phyloP scores from a whole-genome alignment of 208 protist genomes.

The Polymyxa betae region DNA sequence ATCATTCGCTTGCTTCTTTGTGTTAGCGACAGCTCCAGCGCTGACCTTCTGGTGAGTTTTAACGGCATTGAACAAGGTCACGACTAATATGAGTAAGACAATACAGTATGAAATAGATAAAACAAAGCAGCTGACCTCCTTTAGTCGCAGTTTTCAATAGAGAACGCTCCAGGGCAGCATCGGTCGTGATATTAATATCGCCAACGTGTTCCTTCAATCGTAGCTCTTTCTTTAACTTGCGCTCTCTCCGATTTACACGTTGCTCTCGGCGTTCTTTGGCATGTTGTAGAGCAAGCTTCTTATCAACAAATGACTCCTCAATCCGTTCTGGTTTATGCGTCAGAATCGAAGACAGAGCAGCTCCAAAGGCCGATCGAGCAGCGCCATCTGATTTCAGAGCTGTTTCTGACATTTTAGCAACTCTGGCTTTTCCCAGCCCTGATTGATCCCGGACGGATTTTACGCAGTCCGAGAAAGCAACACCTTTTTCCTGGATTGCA shows the following conservation, averaged over 20 bases:
- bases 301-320: too few relatives aligned
- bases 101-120: background rate
- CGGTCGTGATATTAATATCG: background rate
- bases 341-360: background rate
- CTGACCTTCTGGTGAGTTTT: background rate
- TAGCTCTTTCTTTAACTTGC: background rate
- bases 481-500: too few relatives aligned
- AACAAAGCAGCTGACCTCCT: constrained; percentile 11
- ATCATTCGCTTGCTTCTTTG: background rate
- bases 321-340: background rate
- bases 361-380: background rate
- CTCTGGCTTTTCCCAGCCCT: background rate
- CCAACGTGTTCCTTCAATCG: constrained; percentile 5
- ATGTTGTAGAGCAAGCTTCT: background rate
- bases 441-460: background rate
- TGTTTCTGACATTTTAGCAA: background rate
- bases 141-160: constrained; percentile 5
- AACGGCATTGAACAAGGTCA: constrained; percentile 45
- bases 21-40: background rate
- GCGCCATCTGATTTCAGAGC: background rate
- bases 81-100: background rate
- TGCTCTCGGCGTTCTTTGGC: background rate
- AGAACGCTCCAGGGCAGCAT: constrained; percentile 6
- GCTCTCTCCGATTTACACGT: background rate
- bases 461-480: too few relatives aligned